Evolutionary conservation across 2,329 filamentous ascomycete genomes (phyloP).

Genomic region (Nemania bipapillata): DNA sequence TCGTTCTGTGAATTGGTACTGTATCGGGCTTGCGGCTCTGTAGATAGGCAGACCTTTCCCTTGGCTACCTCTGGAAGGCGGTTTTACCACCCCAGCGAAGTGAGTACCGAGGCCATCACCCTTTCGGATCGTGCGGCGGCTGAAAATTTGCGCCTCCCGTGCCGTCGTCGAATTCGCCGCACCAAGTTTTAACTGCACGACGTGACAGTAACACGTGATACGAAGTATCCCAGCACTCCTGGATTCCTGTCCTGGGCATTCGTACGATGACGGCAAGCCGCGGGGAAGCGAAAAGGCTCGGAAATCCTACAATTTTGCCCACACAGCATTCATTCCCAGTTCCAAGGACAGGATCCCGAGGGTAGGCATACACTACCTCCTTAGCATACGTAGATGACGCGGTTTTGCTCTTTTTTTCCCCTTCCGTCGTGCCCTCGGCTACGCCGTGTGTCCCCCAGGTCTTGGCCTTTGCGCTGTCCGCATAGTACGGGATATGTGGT

Average conservation of each 20-base stretch:
- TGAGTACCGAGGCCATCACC: slow-evolving; percentile 11
- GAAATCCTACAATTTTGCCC: neutral
- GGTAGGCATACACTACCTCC: too few species aligned
- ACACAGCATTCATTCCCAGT: neutral
- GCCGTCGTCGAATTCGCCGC: slow-evolving; percentile 5
- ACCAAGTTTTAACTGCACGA: neutral
- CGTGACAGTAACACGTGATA: neutral
- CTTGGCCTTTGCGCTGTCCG: neutral
- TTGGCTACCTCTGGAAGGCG: neutral
- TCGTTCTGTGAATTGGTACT: neutral
- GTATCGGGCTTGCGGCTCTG: slow-evolving; percentile 29
- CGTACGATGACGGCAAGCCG: neutral
- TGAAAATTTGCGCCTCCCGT: slow-evolving; percentile 34
- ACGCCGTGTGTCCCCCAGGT: slow-evolving; percentile 23
- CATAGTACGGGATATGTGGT: slow-evolving; percentile 13
- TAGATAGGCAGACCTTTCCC: neutral
- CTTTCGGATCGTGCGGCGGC: slow-evolving; percentile 17
- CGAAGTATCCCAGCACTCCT: neutral
- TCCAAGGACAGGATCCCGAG: neutral
- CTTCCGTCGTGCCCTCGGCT: slow-evolving; percentile 11
- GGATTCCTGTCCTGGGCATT: neutral
- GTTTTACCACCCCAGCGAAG: neutral
- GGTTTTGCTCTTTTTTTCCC: neutral
- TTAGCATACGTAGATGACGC: neutral
- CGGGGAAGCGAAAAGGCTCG: neutral